Evolutionary conservation across 1,284 basidiomycete species (phyloP).

Genomic region (Athelia sp.): DNA sequence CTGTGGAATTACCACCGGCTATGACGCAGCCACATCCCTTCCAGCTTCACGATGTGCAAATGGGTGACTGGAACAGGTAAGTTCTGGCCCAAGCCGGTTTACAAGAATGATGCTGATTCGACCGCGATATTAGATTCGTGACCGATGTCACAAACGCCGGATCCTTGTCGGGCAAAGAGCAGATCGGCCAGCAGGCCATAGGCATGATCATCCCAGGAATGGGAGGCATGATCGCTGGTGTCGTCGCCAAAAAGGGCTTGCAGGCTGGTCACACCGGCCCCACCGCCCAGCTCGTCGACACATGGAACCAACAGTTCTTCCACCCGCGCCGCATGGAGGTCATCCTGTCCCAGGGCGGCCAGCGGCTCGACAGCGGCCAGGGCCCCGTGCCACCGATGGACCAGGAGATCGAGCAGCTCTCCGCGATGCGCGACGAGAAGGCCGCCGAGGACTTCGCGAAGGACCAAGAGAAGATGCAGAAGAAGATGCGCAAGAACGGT

Average conservation of each 20-base stretch:
- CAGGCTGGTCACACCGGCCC: constrained; percentile 4
- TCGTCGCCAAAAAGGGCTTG: not conserved
- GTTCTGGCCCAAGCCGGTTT: not conserved
- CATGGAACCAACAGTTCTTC: constrained; percentile 19
- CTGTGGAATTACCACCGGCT: constrained; percentile 10
- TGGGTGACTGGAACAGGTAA: constrained; percentile 14
- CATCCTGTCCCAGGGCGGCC: constrained; percentile 12
- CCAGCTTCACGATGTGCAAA: constrained; percentile 14
- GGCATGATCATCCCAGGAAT: not conserved
- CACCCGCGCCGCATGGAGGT: constrained; percentile 15
- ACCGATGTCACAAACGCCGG: constrained; percentile 12
- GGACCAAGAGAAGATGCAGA: not conserved
- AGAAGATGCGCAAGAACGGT: not conserved
- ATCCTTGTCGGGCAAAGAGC: not conserved
- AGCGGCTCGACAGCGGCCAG: constrained; percentile 4
- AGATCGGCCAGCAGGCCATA: not conserved
- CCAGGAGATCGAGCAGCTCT: not conserved
- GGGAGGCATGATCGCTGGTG: constrained; percentile 2
- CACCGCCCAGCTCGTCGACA: constrained; percentile 8
- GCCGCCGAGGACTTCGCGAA: not conserved
- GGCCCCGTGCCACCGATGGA: not conserved
- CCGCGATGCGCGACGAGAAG: not conserved
- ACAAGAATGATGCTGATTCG: not conserved
- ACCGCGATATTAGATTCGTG: constrained; percentile 11
- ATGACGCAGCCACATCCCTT: constrained; percentile 15